A percentile compares a stretch with the other conserved stretches of the same genome.
Conservation (phyloP, 768 basidiomycete genomes). For the Brasilioporus rufonigricans region DNA sequence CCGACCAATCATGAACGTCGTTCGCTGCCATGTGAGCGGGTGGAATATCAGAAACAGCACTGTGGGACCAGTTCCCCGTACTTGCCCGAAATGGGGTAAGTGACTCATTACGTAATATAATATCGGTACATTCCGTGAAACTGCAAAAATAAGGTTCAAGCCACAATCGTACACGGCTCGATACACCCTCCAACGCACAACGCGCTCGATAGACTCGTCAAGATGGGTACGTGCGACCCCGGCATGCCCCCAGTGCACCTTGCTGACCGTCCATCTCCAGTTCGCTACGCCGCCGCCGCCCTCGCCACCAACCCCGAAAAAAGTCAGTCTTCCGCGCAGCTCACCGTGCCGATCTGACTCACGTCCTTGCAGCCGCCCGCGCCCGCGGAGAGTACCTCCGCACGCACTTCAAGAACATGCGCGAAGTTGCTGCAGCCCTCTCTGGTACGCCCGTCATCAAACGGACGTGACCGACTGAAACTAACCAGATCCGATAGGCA, state of each 20-base stretch:
- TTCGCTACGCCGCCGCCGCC: constrained; percentile 91
- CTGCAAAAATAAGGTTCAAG: constrained; percentile 33
- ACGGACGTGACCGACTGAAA: not conserved
- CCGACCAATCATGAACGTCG: constrained; percentile 27
- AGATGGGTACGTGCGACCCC: constrained; percentile 57
- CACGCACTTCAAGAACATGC: constrained; percentile 99
- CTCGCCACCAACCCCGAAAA: constrained; percentile 93
- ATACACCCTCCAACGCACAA: constrained; percentile 52
- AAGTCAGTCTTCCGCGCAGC: constrained; percentile 51
- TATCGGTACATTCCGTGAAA: constrained; percentile 27
- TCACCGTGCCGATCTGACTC: constrained; percentile 8
- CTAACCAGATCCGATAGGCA: constrained; percentile 48
- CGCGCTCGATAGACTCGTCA: constrained; percentile 44
- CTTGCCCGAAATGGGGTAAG: no score
- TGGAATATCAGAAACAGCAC: no score
- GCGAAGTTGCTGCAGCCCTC: constrained; percentile 94
- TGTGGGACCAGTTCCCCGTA: no score
- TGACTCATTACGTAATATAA: not conserved
- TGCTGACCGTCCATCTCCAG: constrained; percentile 40
- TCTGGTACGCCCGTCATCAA: constrained; percentile 56
- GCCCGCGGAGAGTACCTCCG: constrained; percentile 96
- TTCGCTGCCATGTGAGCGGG: constrained; percentile 26
- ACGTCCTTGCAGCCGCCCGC: constrained; percentile 63
- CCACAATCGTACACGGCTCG: constrained; percentile 22
- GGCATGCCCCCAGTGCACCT: constrained; percentile 6